Base-by-base conservation (phyloP, 108 stramenopile genomes). In the Pseudonitzschia multiseries region DNA sequence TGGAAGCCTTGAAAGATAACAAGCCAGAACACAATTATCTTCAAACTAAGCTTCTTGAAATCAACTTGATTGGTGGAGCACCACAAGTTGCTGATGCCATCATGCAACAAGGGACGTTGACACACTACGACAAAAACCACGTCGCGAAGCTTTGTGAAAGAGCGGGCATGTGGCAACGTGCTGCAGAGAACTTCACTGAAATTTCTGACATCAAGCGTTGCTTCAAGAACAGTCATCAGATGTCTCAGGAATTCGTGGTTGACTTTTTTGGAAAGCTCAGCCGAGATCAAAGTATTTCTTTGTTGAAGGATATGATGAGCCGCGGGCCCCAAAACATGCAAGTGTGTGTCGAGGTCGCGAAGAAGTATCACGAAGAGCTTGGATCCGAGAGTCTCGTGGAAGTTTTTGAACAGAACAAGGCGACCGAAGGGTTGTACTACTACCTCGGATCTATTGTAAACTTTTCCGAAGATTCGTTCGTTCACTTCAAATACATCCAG, bases 81-180 rank as follows among this genome's bases (percentile, higher is more conserved):
- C 98, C 99, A 9, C 98, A 98, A 79, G 98, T 99, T 33, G 99
- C 98, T 17, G 99, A 99, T 78, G 98, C 98, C 63, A 99, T 99
- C 70, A 95, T 99, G 85, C 95, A 96, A 69, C 98, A 98, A 78
- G 97, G 97, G 71, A 98, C 96, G 65, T 84, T 99, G 75, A 92
- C 97, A 0, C 97, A 99, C 82, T 99, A 98, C 77, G 99, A 99
- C 77, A 88, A 93, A 52, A 76, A 89, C 51, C 96, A 97, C 85
- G 87, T 99, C 56, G 99, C 95, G 71, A 97, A 96, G 88, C 86
- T 99, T 43, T 99, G 98, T 76, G 99, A 99, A 84, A 86, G 92
- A 31, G 93, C 94, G 8, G 97, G 97, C 1, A 97, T 99, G 89
- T 97, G 91, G 93, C 98, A 99, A 85, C 96, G 99, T 54, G 99